Evolutionary conservation across 768 basidiomycete species (phyloP), one percentile per base, ranked within the genome.

Genomic region (Mycena amicta): DNA sequence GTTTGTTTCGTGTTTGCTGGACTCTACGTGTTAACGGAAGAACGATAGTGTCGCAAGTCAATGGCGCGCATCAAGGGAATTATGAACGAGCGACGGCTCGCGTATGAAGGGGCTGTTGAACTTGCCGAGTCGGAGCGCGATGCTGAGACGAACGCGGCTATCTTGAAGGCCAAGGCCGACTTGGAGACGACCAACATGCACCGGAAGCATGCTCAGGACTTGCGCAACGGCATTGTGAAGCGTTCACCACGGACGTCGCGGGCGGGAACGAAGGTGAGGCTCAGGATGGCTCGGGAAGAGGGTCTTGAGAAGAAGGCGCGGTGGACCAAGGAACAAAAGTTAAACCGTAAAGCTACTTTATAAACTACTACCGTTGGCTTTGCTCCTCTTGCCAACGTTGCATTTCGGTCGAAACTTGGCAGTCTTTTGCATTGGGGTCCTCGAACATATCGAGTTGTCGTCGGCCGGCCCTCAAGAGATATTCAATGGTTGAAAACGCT

Each of bases 61-160:
- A 96, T 97, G 94, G 93, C 92, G n/a, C 87, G 93, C 20, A 93
- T 98, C 72, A 98, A 98, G 72, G 86, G 83, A 57, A 87, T 98
- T 22, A 78, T 98, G 50, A 93, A 93, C 68, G 95, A 98, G 70
- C 88, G 97, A 31, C 82, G 95, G 45, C 71, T 93, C 23, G 93
- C 92, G 8, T 90, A 93, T 60, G 84, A 91, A 60, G 84, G 88
- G 12, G 92, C 92, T 8, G 52, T 80, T 28, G 67, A 75, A 61
- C 71, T 84, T 20, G 73, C 74, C 0, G 74, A 77, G 40, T 70
- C 74, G 50, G 72, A 70, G 43, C 65, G 52, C 2, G 60, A 66
- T 31, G 50, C 47, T 27, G 52, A 52, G 27, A 62, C 65, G 20
- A 60, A 68, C 26, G 67, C 72, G 37, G 61, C 66, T 26, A 57